Evolutionary conservation across 1,139 yeast genomes (phyloP).

Genomic region (Hansenula sp.): DNA sequence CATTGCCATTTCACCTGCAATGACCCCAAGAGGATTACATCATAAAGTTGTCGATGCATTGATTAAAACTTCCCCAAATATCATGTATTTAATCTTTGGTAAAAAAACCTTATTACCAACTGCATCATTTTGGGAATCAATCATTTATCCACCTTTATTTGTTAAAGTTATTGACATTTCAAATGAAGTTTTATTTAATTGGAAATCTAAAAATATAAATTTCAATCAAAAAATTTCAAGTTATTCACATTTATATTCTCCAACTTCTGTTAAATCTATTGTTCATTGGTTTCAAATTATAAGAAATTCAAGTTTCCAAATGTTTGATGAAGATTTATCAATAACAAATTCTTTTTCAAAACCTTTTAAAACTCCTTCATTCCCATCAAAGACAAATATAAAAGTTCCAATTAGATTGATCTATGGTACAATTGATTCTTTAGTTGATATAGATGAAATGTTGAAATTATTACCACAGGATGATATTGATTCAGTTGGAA

Average conservation of each 20-base stretch:
- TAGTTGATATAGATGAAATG: slow-evolving; percentile 82
- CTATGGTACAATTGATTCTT: slow-evolving; percentile 77
- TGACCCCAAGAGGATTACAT: slow-evolving; percentile 84
- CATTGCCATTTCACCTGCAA: slow-evolving; percentile 88
- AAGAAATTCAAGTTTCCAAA: slow-evolving; percentile 73
- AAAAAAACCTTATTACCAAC: slow-evolving; percentile 69
- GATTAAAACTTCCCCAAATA: slow-evolving; percentile 73
- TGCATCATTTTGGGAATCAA: slow-evolving; percentile 77
- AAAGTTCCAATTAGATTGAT: slow-evolving; percentile 67
- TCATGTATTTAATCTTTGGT: slow-evolving; percentile 74
- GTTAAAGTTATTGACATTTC: slow-evolving; percentile 69
- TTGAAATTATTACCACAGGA: slow-evolving; percentile 29
- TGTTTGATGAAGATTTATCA: slow-evolving; percentile 67
- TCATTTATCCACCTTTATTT: slow-evolving; percentile 82
- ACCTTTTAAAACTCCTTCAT: slow-evolving; percentile 37
- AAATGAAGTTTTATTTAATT: slow-evolving; percentile 64
- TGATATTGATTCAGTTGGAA: slow-evolving; percentile 28
- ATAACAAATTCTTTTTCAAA: slow-evolving; percentile 33
- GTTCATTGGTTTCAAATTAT: slow-evolving; percentile 98
- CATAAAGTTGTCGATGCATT: slow-evolving; percentile 74
- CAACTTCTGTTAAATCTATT: slow-evolving; percentile 86
- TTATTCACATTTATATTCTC: slow-evolving; percentile 82
- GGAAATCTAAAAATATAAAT: slow-evolving; percentile 71
- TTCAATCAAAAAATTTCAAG: slow-evolving; percentile 70
- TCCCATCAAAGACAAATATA: slow-evolving; percentile 61